These are phyloP conservation scores for Morella rubra DNA, from an alignment of 306 rosid genomes.

Conservation along the genomic window DNA sequence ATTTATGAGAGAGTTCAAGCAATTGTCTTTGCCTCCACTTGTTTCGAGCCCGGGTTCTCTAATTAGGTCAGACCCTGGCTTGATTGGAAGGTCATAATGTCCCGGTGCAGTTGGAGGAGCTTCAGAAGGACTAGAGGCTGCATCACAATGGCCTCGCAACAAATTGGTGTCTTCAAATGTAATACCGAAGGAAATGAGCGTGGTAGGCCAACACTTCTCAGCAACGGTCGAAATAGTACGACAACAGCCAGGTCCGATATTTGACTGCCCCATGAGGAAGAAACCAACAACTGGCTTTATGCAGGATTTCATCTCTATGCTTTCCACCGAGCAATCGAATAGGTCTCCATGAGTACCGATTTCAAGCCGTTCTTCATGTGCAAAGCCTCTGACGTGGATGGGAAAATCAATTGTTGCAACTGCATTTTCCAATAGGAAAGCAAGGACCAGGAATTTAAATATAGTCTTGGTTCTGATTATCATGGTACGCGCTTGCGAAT, in stretches of 20 bases:
- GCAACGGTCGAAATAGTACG: slow-evolving; percentile 33
- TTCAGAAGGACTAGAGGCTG: neutral
- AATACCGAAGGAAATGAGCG: slow-evolving; percentile 37
- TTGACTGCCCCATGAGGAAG: slow-evolving; percentile 30
- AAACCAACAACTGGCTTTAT: slow-evolving; percentile 16
- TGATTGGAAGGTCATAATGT: too few relatives aligned
- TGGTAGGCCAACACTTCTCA: slow-evolving; percentile 42
- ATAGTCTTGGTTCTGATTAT: too few relatives aligned
- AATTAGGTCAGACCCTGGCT: too few relatives aligned
- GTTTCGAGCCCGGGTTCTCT: too few relatives aligned
- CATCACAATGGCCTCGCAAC: slow-evolving; percentile 6
- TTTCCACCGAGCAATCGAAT: slow-evolving; percentile 34
- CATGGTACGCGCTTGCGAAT: too few relatives aligned
- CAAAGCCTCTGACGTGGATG: too few relatives aligned
- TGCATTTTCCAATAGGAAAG: too few relatives aligned
- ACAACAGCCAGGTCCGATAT: slow-evolving; percentile 38
- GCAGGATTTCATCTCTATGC: slow-evolving; percentile 18
- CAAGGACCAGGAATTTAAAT: too few relatives aligned
- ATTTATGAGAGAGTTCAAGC: too few relatives aligned
- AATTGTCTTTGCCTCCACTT: too few relatives aligned
- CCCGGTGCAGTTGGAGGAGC: slow-evolving; percentile 19
- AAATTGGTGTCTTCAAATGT: slow-evolving; percentile 28
- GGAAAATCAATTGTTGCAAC: too few relatives aligned
- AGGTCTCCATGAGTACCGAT: neutral
- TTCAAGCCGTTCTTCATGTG: too few relatives aligned